Evolutionary conservation across 306 rosid genomes (phyloP), one percentile per base, ranked within the genome.

Genomic region (Hippophae rhamnoides): DNA sequence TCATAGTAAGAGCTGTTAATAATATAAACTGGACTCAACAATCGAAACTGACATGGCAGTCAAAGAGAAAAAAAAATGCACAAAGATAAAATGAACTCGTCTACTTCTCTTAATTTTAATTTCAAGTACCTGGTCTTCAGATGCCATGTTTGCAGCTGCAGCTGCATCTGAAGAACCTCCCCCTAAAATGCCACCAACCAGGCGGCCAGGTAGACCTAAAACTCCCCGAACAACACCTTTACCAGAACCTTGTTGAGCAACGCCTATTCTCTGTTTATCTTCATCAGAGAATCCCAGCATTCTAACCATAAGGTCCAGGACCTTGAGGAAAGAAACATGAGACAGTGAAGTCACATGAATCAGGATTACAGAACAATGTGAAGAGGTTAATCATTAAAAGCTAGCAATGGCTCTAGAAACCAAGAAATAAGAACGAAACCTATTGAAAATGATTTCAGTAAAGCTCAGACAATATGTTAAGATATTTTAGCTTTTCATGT

Each of bases 181-280:
- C 57, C 95, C 89, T 79, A 81, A 77, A 62, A 92, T 83, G 49
- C 98, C 98, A 44, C 96, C 98, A 59, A 87, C 98, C 13, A 92
- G 80, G 71, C 96, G 98, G 41, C 98, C 98, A 41, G 98, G 98
- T 51, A 92, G 53, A 45, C 95, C 92, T 58, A 92, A 73, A 69
- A 92, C 96, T 71, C 98, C 98, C 31, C 92, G 95, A 50, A 92
- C 96, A 69, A 92, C 98, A 67, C 98, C 96, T 81, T 83, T 87
- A 68, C 96, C 89, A 38, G 81, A 74, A 71, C 87, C 87, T 63
- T 82, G 87, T 74, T 79, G 94, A 71, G 98, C 94, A 57, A 70
- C 75, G 23, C 98, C 98, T 64, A 92, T 87, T 75, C 96, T 85
- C 78, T 79, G 86, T 67, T 92, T 92, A 67, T 92, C 98, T 63